Percentiles rank a stretch among this genome's conserved stretches.
These are phyloP conservation scores for Comarum palustre DNA, from an alignment of 306 rosid species.

Conservation along the genomic window DNA sequence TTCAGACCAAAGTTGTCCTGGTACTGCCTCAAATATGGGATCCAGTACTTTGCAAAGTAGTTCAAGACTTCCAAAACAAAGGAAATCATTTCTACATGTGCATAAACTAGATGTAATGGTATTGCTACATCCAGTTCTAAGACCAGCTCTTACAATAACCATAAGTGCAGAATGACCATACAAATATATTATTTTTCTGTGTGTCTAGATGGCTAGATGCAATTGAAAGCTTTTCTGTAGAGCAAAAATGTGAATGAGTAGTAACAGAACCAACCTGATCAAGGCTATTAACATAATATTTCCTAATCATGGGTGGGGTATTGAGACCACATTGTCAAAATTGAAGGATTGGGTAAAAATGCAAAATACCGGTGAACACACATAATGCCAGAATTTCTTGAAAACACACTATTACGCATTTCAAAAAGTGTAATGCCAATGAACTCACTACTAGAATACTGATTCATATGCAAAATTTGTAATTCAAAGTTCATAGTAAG, in stretches of 20 bases:
- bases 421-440: not conserved
- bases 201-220: not conserved
- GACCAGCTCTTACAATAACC: not conserved
- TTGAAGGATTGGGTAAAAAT: not conserved
- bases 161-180: not conserved
- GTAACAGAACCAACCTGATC: not conserved
- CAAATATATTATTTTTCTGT: not conserved
- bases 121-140: not conserved
- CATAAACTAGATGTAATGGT: not conserved
- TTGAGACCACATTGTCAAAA: not conserved
- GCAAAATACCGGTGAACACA: not conserved
- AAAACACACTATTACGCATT: not conserved
- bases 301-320: not conserved
- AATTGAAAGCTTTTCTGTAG: not conserved
- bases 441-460: not conserved
- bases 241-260: not conserved
- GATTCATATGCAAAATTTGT: not conserved
- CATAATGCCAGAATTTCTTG: not conserved
- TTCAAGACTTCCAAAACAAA: not conserved
- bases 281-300: not conserved
- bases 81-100: not conserved
- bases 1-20: slow-evolving; percentile 3
- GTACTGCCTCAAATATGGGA: not conserved
- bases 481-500: slow-evolving; percentile 8
- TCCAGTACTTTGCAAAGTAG: not conserved